Conservation (phyloP, 2,329 filamentous ascomycete genomes). For the Colletotrichum godetiae region DNA sequence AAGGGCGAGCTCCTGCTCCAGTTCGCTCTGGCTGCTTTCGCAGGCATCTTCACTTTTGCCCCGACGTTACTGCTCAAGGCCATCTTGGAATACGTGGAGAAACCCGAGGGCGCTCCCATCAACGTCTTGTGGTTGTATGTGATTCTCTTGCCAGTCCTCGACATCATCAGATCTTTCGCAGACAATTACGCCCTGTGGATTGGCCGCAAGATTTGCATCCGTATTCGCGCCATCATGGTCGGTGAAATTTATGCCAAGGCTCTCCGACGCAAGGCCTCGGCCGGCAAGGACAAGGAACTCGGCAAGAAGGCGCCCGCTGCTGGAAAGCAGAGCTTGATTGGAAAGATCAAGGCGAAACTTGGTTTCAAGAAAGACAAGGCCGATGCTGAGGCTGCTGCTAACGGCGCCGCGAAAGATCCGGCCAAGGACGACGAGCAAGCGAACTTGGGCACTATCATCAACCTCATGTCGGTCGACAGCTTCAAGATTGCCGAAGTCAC, state of each 20-base stretch:
- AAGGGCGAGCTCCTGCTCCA: constrained; percentile 80
- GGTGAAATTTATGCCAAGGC: constrained; percentile 98
- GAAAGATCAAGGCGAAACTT: constrained; percentile 66
- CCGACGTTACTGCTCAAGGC: constrained; percentile 91
- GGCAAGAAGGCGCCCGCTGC: constrained; percentile 61
- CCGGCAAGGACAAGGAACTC: constrained; percentile 78
- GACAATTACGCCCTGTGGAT: constrained; percentile 93
- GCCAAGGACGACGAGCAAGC: constrained; percentile 76
- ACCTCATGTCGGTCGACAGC: constrained; percentile 98
- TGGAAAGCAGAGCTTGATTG: constrained; percentile 53
- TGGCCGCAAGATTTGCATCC: constrained; percentile 93
- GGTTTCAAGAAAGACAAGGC: constrained; percentile 63
- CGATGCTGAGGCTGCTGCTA: constrained; percentile 47
- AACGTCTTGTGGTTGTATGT: constrained; percentile 98
- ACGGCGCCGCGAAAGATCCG: constrained; percentile 48
- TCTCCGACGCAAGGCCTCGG: constrained; percentile 87
- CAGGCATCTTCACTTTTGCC: constrained; percentile 87
- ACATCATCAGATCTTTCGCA: constrained; percentile 82
- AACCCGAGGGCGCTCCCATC: constrained; percentile 77
- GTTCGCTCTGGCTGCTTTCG: constrained; percentile 81
- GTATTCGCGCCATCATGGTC: constrained; percentile 92
- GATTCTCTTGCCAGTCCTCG: constrained; percentile 86
- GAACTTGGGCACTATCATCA: constrained; percentile 98
- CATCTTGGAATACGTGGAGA: constrained; percentile 94
- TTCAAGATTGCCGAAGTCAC: constrained; percentile 98